Percentiles rank a stretch among this genome's conserved stretches.
Evolutionary conservation across 169 alveolate species (phyloP).

Genomic region (Miamiensis avidus): DNA sequence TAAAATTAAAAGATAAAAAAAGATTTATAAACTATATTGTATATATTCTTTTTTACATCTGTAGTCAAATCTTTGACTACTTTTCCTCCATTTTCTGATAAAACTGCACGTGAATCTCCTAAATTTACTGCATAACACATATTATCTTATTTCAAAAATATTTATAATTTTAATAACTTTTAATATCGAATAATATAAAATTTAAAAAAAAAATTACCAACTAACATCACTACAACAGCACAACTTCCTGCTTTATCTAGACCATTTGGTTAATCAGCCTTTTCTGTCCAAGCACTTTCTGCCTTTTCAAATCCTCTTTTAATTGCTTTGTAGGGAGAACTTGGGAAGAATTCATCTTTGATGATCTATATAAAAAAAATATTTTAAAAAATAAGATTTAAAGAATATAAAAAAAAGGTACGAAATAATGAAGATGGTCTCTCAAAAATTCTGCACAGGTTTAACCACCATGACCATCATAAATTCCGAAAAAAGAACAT

Average conservation of each 20-base stretch:
- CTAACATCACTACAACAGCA: constrained; percentile 60
- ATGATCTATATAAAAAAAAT: constrained; percentile 33
- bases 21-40: not conserved
- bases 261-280: constrained; percentile 46
- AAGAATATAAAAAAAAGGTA: not conserved
- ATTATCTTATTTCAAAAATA: constrained; percentile 24
- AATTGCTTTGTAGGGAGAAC: constrained; percentile 63
- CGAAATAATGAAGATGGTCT: constrained; percentile 64
- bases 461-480: constrained; percentile 81
- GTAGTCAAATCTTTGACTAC: constrained; percentile 50
- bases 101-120: constrained; percentile 89
- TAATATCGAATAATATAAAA: not conserved
- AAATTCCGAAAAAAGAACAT: constrained; percentile 67
- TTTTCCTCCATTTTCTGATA: constrained; percentile 66
- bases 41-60: constrained; percentile 38
- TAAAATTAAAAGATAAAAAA: no score
- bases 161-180: not conserved
- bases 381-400: not conserved
- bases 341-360: constrained; percentile 63
- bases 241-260: constrained; percentile 80
- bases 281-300: constrained; percentile 57
- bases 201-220: constrained; percentile 41
- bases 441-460: constrained; percentile 70
- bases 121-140: constrained; percentile 80
- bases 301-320: constrained; percentile 66